Percentiles rank a stretch among this genome's conserved stretches.
phyloP scores from a whole-genome alignment of 805 yeast species.

The Ogataea pini region DNA sequence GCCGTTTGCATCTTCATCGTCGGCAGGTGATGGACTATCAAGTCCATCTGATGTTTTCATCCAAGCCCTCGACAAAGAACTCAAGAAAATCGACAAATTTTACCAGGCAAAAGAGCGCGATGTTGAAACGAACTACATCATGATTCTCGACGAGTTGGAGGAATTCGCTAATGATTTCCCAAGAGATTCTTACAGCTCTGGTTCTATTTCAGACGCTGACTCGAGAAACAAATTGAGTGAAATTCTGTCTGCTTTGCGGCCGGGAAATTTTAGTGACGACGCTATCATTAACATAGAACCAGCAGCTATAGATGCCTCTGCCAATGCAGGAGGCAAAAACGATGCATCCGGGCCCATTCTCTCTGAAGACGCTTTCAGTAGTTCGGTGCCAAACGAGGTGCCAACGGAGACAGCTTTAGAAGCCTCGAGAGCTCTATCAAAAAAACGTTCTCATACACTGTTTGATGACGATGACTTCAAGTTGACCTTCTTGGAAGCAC shows the following conservation, averaged over 20 bases:
- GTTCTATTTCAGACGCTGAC: conserved; percentile 13
- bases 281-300: neutral
- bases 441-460: conserved; percentile 33
- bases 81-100: conserved; percentile 73
- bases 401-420: conserved; percentile 17
- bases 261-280: conserved; percentile 14
- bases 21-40: conserved; percentile 33
- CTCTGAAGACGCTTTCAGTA: conserved; percentile 24
- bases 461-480: conserved; percentile 41
- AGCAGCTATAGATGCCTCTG: neutral
- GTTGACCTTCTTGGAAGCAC: conserved; percentile 46
- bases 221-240: conserved; percentile 18
- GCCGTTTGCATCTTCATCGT: conserved; percentile 32
- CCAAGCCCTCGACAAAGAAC: conserved; percentile 75
- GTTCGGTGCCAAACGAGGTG: conserved; percentile 13
- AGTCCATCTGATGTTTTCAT: conserved; percentile 62
- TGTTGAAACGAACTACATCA: conserved; percentile 52
- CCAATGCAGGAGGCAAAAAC: neutral
- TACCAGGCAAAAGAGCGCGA: conserved; percentile 67
- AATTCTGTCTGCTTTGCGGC: conserved; percentile 18
- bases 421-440: conserved; percentile 19
- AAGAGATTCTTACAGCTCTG: conserved; percentile 6
- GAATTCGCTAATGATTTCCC: conserved; percentile 52
- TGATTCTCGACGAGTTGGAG: conserved; percentile 59
- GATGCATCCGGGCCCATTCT: conserved; percentile 9